Conservation (phyloP, 140 eudicot species). For the Senecio squalidus region DNA sequence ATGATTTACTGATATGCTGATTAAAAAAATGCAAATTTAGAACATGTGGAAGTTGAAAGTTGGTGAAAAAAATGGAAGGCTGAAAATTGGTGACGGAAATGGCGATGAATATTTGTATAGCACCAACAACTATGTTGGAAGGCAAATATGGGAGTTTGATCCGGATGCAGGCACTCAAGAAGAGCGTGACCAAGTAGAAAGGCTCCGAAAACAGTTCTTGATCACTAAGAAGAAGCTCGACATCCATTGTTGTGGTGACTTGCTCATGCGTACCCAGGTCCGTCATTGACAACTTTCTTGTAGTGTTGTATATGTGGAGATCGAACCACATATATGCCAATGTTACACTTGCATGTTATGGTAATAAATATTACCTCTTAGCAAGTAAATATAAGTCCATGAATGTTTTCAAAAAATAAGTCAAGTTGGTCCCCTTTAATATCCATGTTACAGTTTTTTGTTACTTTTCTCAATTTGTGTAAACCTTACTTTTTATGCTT, state of each 20-base stretch:
- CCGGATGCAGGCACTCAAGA: conserved; percentile 26
- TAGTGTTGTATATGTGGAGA: too few species aligned
- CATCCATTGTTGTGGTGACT: conserved; percentile 40
- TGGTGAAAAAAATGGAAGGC: conserved; percentile 25
- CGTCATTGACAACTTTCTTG: not conserved
- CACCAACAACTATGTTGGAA: conserved; percentile 44
- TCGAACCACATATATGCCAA: conserved; percentile 36
- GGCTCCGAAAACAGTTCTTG: conserved; percentile 28
- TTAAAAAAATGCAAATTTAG: not conserved
- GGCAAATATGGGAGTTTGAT: conserved; percentile 47
- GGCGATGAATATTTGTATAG: conserved; percentile 28
- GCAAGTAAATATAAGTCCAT: too few species aligned
- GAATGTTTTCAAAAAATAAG: too few species aligned
- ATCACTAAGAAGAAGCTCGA: conserved; percentile 23
- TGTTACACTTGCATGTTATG: conserved; percentile 37
- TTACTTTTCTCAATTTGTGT: too few species aligned
- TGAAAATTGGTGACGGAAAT: conserved; percentile 26
- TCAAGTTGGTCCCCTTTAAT: too few species aligned
- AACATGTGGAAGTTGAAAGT: conserved; percentile 38
- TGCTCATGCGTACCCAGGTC: conserved; percentile 69
- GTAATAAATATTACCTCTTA: too few species aligned
- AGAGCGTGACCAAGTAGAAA: conserved; percentile 29
- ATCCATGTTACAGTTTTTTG: too few species aligned
- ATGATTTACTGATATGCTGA: too few species aligned
- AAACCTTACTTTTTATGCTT: not conserved